Percentiles rank a stretch among this genome's conserved stretches.
Evolutionary conservation across 805 yeast species (phyloP).

Genomic region (Pachysolen tannophilus): DNA sequence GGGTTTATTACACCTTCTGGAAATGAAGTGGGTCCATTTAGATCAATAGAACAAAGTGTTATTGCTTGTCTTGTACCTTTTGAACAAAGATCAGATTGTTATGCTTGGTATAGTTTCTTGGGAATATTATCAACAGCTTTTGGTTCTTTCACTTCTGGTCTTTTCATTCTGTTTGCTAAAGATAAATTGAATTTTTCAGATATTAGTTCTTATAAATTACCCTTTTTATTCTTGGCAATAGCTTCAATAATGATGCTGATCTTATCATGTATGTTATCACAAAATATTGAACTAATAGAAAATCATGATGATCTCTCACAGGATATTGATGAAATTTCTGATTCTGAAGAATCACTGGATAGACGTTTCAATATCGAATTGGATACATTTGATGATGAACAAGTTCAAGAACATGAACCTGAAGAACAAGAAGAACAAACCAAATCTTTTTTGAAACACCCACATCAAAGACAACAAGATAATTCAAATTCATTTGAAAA

Average conservation of each 20-base stretch:
- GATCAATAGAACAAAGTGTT: slow-evolving; percentile 47
- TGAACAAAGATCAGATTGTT: slow-evolving; percentile 41
- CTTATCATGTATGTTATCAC: slow-evolving; percentile 13
- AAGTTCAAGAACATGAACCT: slow-evolving; percentile 3
- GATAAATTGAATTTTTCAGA: slow-evolving; percentile 14
- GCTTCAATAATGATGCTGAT: slow-evolving; percentile 16
- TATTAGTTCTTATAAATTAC: slow-evolving; percentile 22
- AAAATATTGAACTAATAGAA: slow-evolving; percentile 3
- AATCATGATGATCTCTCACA: slow-evolving; percentile 1
- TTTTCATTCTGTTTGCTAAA: slow-evolving; percentile 16
- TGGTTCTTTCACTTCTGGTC: slow-evolving; percentile 36
- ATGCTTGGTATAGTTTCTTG: slow-evolving; percentile 47
- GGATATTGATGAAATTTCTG: background rate
- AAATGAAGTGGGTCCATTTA: slow-evolving; percentile 50
- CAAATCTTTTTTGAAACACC: slow-evolving; percentile 1
- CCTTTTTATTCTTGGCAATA: slow-evolving; percentile 21
- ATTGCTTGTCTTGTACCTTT: slow-evolving; percentile 37
- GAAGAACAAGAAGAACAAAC: background rate
- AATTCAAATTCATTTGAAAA: slow-evolving; percentile 3
- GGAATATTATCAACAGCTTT: slow-evolving; percentile 40
- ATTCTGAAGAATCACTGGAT: background rate
- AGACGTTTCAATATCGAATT: background rate
- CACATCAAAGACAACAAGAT: background rate
- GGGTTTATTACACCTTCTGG: slow-evolving; percentile 57
- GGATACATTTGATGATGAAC: background rate